phyloP scores from a whole-genome alignment of 495 filamentous ascomycete genomes.

The Neurospora intermedia region DNA sequence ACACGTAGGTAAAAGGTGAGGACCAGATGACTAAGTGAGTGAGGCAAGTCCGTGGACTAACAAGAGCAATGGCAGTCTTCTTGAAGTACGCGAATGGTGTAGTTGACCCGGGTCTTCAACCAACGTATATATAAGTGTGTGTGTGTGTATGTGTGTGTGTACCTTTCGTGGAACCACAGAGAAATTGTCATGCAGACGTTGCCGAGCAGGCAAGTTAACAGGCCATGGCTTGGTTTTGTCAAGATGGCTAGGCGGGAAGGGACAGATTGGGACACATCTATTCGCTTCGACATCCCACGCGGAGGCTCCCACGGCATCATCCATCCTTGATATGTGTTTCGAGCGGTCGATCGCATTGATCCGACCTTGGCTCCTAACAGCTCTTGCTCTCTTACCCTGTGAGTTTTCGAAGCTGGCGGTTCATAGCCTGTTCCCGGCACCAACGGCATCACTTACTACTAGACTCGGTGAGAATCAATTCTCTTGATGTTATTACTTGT shows the following conservation, averaged over 20 bases:
- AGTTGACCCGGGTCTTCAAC: not conserved
- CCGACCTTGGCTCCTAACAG: not conserved
- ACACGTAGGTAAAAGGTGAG: not conserved
- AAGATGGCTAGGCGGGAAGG: slow-evolving; percentile 3
- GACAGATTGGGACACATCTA: slow-evolving; percentile 10
- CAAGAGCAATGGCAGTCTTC: not conserved
- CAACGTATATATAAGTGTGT: not conserved
- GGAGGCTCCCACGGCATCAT: slow-evolving; percentile 1
- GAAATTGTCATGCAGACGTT: not conserved
- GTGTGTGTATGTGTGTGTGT: too few relatives aligned
- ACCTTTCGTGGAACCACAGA: not conserved
- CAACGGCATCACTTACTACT: not conserved
- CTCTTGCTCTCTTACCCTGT: not conserved
- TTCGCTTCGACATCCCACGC: slow-evolving; percentile 3
- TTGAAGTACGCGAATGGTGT: not conserved
- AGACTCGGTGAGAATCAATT: not conserved
- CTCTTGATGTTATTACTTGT: not conserved
- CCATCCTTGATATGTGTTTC: not conserved
- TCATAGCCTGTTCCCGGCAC: not conserved
- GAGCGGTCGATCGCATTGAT: not conserved
- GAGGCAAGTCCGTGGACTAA: not conserved
- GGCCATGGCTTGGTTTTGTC: not conserved
- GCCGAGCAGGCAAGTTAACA: not conserved
- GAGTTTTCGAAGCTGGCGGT: not conserved
- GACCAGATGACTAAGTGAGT: not conserved